Conservation (phyloP, 768 basidiomycete genomes). For the Mycena rebaudengoi region DNA sequence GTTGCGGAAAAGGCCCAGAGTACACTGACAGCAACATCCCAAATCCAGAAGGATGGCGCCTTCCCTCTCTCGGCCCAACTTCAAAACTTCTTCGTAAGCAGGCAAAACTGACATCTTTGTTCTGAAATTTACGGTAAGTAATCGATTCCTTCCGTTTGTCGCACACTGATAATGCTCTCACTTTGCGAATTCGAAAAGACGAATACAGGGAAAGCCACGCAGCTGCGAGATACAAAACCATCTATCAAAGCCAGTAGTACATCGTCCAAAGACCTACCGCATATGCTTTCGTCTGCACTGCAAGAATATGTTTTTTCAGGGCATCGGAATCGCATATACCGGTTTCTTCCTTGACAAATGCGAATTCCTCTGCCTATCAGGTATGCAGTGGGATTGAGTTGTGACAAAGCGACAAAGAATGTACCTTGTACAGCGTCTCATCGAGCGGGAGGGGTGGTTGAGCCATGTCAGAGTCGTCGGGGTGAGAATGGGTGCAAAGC, state of each 20-base stretch:
- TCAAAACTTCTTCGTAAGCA: conserved; percentile 40
- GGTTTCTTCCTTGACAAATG: conserved; percentile 37
- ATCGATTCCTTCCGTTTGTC: conserved; percentile 34
- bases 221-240: background rate
- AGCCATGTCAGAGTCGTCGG: no score
- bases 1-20: background rate
- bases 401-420: background rate
- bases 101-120: conserved; percentile 46
- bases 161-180: conserved; percentile 27
- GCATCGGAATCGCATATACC: conserved; percentile 37
- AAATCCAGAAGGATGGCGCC: conserved; percentile 50
- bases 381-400: background rate
- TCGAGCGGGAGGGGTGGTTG: no score
- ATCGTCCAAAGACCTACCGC: conserved; percentile 21
- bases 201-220: conserved; percentile 7
- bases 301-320: conserved; percentile 41
- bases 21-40: conserved; percentile 51
- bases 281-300: conserved; percentile 40
- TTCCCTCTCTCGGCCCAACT: conserved; percentile 35
- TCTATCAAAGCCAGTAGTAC: background rate
- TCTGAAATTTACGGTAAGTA: conserved; percentile 38
- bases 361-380: conserved; percentile 14
- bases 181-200: conserved; percentile 37
- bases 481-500: no score
- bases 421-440: conserved; percentile 4